Evolutionary conservation across 352 stramenopile species (phyloP).

Genomic region (Globisporangium megalacanthum): DNA sequence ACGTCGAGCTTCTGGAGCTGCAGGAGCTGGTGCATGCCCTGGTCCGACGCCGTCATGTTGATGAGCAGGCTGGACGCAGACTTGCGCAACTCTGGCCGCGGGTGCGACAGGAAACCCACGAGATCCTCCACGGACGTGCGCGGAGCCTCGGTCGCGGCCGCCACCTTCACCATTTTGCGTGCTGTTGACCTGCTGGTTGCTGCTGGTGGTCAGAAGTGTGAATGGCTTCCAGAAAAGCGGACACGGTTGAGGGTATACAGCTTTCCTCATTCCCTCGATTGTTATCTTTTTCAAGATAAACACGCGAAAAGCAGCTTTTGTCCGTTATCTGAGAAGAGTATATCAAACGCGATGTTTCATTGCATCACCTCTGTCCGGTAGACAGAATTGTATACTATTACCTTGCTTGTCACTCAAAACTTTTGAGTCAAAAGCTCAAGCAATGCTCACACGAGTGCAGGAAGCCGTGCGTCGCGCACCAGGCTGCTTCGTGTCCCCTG

Average conservation of each 20-base stretch:
- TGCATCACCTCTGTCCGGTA: too few species aligned
- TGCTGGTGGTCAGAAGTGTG: neutral
- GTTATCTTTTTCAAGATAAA: neutral
- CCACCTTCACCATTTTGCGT: conserved; percentile 30
- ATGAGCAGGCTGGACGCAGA: conserved; percentile 76
- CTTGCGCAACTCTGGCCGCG: conserved; percentile 80
- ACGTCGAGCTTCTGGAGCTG: conserved; percentile 67
- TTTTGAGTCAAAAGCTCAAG: neutral
- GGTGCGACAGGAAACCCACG: conserved; percentile 75
- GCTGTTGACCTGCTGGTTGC: neutral
- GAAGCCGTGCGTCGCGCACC: conserved; percentile 45
- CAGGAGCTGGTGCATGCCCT: conserved; percentile 72
- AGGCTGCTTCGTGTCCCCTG: conserved; percentile 45
- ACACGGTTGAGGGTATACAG: too few species aligned
- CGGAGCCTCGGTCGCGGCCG: conserved; percentile 33
- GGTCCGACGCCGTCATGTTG: conserved; percentile 79
- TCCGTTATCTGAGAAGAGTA: too few species aligned
- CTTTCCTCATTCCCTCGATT: too few species aligned
- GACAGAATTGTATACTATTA: neutral
- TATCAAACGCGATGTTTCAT: neutral
- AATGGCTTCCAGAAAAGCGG: conserved; percentile 4
- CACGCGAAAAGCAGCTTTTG: neutral
- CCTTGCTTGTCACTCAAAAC: neutral
- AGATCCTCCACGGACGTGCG: conserved; percentile 79
- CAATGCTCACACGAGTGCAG: conserved; percentile 37